Conservation (phyloP, 768 basidiomycete species). For the Calocybe indica region DNA sequence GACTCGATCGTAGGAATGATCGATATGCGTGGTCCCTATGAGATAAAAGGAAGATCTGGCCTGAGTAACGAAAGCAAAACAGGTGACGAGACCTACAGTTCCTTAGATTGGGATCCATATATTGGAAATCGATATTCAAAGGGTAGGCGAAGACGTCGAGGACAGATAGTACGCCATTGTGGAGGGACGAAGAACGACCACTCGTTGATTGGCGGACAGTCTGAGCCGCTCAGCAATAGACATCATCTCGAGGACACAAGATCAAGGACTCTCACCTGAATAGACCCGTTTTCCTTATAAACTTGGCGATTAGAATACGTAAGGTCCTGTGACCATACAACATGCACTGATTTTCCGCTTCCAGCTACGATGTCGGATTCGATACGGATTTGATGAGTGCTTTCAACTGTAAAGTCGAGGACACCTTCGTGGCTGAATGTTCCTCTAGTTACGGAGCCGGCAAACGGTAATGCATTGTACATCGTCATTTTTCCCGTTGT, state of each 20-base stretch:
- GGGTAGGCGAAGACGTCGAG: slow-evolving; percentile 40
- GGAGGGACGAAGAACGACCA: slow-evolving; percentile 30
- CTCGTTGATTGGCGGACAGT: slow-evolving; percentile 34
- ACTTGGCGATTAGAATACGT: slow-evolving; percentile 58
- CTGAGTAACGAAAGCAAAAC: slow-evolving; percentile 2
- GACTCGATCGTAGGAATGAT: slow-evolving; percentile 64
- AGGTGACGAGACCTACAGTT: slow-evolving; percentile 26
- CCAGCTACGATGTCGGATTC: slow-evolving; percentile 57
- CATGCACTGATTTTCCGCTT: slow-evolving; percentile 49
- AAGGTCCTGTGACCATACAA: slow-evolving; percentile 58
- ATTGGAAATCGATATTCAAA: slow-evolving; percentile 37
- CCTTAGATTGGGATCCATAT: slow-evolving; percentile 24
- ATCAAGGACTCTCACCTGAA: slow-evolving; percentile 24
- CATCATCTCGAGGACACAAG: background rate
- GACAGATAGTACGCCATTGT: slow-evolving; percentile 33
- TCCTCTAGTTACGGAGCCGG: slow-evolving; percentile 31
- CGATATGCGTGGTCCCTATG: slow-evolving; percentile 47
- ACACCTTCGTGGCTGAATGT: slow-evolving; percentile 23
- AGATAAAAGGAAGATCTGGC: background rate
- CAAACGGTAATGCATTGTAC: slow-evolving; percentile 55
- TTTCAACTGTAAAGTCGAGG: slow-evolving; percentile 58
- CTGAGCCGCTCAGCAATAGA: slow-evolving; percentile 16
- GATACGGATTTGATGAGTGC: slow-evolving; percentile 50
- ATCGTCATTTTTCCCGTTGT: slow-evolving; percentile 64
- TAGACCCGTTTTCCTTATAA: slow-evolving; percentile 41